phyloP scores from a whole-genome alignment of 2,329 filamentous ascomycete genomes.

The Lachnellula occidentalis region DNA sequence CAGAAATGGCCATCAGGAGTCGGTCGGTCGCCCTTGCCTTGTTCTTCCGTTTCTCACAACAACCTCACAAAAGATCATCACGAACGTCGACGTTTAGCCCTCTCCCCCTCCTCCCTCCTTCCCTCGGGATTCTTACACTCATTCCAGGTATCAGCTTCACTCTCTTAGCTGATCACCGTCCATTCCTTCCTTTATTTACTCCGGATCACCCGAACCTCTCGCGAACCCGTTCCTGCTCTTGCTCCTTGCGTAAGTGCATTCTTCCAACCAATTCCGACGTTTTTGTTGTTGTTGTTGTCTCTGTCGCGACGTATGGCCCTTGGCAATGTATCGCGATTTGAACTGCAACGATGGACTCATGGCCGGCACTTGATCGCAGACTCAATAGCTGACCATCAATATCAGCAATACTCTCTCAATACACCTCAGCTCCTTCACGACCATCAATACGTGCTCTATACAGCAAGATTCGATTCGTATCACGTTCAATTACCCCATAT shows the following conservation, averaged over 20 bases:
- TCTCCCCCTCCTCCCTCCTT: constrained; percentile 17
- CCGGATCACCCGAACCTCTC: constrained; percentile 1
- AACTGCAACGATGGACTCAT: neutral
- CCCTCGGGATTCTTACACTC: constrained; percentile 31
- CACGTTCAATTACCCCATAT: neutral
- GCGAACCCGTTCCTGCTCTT: neutral
- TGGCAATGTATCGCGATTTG: neutral
- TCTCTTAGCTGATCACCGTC: constrained; percentile 39
- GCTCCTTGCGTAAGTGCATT: constrained; percentile 17
- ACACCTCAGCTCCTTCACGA: neutral
- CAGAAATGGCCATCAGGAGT: no score
- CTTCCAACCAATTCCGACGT: neutral
- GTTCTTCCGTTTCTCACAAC: no score
- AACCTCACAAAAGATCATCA: no score
- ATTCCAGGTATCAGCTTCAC: constrained; percentile 38
- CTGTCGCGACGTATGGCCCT: neutral
- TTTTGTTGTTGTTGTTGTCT: neutral
- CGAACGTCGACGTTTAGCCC: neutral
- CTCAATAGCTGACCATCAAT: neutral
- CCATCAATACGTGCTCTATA: neutral
- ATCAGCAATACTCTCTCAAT: neutral
- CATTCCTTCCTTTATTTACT: constrained; percentile 28
- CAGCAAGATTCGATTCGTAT: neutral
- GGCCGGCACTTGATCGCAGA: neutral
- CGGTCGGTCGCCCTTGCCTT: no score